These are phyloP conservation scores for Corylus avellana DNA, from an alignment of 306 rosid species.

Conservation along the genomic window DNA sequence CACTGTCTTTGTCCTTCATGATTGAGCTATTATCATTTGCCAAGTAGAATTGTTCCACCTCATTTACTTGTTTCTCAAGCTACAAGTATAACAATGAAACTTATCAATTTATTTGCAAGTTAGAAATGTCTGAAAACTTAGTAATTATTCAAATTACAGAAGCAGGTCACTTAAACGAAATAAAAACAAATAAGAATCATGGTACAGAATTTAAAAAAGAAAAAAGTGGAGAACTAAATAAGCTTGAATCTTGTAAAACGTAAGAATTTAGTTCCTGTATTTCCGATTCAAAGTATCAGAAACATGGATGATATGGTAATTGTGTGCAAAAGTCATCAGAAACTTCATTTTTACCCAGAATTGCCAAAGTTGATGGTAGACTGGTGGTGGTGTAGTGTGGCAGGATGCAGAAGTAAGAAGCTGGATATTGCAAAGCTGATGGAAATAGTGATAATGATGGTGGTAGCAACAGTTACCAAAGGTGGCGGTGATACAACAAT, in stretches of 20 bases:
- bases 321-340: no score
- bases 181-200: background rate
- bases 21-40: slow-evolving; percentile 46
- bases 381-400: no score
- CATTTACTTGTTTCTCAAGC: slow-evolving; percentile 69
- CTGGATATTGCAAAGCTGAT: no score
- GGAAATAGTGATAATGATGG: no score
- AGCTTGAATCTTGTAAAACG: background rate
- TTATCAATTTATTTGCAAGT: slow-evolving; percentile 17
- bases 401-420: no score
- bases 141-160: no score
- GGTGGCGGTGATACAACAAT: no score
- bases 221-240: background rate
- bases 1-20: slow-evolving; percentile 66
- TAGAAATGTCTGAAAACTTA: background rate
- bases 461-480: no score
- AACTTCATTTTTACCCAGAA: no score
- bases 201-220: background rate
- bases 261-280: background rate
- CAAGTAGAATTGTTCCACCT: slow-evolving; percentile 55
- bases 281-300: no score
- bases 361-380: no score
- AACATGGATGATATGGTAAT: no score
- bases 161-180: background rate
- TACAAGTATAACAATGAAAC: slow-evolving; percentile 36